These are phyloP conservation scores for Tolypocladium endophyticum DNA, from an alignment of 2,329 filamentous ascomycete genomes.

Conservation along the genomic window DNA sequence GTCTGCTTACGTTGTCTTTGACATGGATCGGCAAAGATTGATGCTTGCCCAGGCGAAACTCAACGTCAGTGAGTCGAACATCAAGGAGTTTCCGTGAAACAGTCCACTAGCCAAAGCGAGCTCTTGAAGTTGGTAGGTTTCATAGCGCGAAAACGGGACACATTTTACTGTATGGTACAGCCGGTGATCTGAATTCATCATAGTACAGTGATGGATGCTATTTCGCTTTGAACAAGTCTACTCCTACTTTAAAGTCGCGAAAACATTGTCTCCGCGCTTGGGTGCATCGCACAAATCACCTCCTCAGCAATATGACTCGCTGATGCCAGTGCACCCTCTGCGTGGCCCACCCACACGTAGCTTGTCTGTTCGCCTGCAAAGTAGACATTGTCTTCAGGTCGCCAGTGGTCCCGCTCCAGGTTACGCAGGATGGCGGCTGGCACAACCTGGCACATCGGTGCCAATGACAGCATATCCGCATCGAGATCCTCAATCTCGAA, in stretches of 20 bases:
- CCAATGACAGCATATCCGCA: neutral
- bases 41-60: conserved; percentile 1
- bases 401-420: conserved; percentile 9
- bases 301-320: conserved; percentile 9
- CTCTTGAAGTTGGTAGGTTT: too few relatives aligned
- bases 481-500: conserved; percentile 4
- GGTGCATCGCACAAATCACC: neutral
- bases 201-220: neutral
- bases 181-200: too few relatives aligned
- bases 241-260: neutral
- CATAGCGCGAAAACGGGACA: too few relatives aligned
- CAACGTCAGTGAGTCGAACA: neutral
- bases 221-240: neutral
- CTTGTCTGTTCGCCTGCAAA: conserved; percentile 12
- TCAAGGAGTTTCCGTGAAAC: neutral
- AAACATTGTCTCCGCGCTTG: neutral
- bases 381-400: conserved; percentile 8
- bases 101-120: too few relatives aligned
- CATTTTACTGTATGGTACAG: too few relatives aligned
- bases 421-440: conserved; percentile 3
- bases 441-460: conserved; percentile 6
- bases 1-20: conserved; percentile 1
- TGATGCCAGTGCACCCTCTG: conserved; percentile 11
- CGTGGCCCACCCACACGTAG: conserved; percentile 10
- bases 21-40: neutral